Conservation (phyloP, 2,329 filamentous ascomycete genomes). For the Colletotrichum kahawae region DNA sequence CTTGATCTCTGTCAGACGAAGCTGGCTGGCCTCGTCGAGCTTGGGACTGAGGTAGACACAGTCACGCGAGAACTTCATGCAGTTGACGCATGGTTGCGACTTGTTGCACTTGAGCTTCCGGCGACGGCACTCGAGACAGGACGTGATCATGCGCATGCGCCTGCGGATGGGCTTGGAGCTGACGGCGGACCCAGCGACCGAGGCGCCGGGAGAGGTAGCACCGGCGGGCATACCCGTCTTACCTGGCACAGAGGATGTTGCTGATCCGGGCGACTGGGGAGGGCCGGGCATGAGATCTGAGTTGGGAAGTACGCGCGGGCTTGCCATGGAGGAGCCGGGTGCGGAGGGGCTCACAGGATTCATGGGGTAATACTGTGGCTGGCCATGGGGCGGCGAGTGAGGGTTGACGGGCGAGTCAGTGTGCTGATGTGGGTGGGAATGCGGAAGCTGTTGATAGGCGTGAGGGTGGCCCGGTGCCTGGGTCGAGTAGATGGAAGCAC, state of each 20-base stretch:
- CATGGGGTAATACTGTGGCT: conserved; percentile 20
- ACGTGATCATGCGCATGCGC: conserved; percentile 70
- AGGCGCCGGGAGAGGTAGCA: not conserved
- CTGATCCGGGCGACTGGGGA: conserved; percentile 10
- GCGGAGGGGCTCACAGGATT: conserved; percentile 11
- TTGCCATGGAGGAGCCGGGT: conserved; percentile 3
- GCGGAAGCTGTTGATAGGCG: not conserved
- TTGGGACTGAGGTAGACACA: conserved; percentile 70
- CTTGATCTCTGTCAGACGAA: conserved; percentile 77
- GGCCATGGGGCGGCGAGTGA: conserved; percentile 11
- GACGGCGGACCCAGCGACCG: not conserved
- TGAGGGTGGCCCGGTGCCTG: conserved; percentile 9
- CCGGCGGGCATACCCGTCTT: not conserved
- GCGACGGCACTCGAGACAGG: conserved; percentile 73
- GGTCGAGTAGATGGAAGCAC: conserved; percentile 6
- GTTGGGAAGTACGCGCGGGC: conserved; percentile 17
- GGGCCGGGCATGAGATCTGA: conserved; percentile 10
- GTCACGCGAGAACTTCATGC: conserved; percentile 57
- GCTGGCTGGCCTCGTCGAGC: conserved; percentile 72
- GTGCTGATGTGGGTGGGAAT: conserved; percentile 5
- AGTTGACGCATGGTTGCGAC: conserved; percentile 72
- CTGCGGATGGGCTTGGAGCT: conserved; percentile 54
- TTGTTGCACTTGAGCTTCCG: conserved; percentile 84
- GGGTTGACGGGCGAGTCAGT: not conserved
- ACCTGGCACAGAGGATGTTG: conserved; percentile 4